A percentile compares a stretch with the other conserved stretches of the same genome.
These are phyloP conservation scores for Entamoeba invadens DNA, from an alignment of 208 protist genomes.

Conservation along the genomic window DNA sequence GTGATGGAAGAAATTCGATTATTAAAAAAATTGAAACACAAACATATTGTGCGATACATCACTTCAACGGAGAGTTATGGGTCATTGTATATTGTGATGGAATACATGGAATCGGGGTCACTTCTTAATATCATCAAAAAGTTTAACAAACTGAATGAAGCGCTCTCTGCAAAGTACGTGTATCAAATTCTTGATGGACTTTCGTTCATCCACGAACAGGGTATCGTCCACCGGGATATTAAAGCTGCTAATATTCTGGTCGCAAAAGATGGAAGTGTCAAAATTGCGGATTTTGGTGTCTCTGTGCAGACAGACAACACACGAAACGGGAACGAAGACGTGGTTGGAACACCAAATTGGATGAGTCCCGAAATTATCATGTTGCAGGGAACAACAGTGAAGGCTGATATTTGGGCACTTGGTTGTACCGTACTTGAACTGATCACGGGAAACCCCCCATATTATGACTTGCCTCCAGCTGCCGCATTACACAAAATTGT, in stretches of 20 bases:
- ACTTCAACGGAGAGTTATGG: background rate
- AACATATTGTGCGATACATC: background rate
- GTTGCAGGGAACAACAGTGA: background rate
- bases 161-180: background rate
- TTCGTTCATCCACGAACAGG: background rate
- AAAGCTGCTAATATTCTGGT: slow-evolving; percentile 19
- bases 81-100: background rate
- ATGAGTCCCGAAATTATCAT: slow-evolving; percentile 22
- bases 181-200: slow-evolving; percentile 3
- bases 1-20: background rate
- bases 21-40: background rate
- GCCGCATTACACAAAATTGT: background rate
- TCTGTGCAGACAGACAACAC: no score
- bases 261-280: background rate
- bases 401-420: slow-evolving; percentile 20
- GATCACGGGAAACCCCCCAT: slow-evolving; percentile 7
- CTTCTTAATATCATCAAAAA: background rate
- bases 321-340: background rate
- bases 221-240: slow-evolving; percentile 15
- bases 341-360: slow-evolving; percentile 12
- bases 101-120: background rate
- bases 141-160: background rate
- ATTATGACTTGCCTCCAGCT: background rate
- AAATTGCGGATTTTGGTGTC: slow-evolving; percentile 26
- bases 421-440: slow-evolving; percentile 5